phyloP scores from a whole-genome alignment of 306 rosid genomes.

The Corylus americana region DNA sequence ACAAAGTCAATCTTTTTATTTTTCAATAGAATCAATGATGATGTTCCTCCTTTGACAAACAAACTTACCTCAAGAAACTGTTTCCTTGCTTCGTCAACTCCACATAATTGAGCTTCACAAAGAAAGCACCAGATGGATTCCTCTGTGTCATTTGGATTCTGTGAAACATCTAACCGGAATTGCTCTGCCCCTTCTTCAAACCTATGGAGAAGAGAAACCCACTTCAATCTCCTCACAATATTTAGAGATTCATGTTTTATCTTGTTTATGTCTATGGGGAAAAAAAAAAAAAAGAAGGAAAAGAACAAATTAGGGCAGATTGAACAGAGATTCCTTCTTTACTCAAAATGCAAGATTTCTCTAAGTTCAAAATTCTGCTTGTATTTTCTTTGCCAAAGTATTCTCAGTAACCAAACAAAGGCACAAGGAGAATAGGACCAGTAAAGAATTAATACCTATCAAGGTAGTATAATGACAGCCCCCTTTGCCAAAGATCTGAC shows the following conservation, averaged over 20 bases:
- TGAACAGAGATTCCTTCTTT: background rate
- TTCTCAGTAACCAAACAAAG: slow-evolving; percentile 9
- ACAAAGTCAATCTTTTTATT: slow-evolving; percentile 6
- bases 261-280: background rate
- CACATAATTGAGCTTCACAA: slow-evolving; percentile 87
- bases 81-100: slow-evolving; percentile 72
- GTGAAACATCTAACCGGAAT: slow-evolving; percentile 91
- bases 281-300: background rate
- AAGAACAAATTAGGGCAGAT: background rate
- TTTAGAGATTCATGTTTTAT: background rate
- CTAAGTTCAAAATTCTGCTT: background rate
- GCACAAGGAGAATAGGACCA: background rate
- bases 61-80: slow-evolving; percentile 73
- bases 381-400: background rate
- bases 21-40: background rate
- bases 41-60: background rate
- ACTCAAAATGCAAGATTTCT: background rate
- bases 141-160: slow-evolving; percentile 89
- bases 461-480: slow-evolving; percentile 81
- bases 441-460: slow-evolving; percentile 54
- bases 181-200: slow-evolving; percentile 93
- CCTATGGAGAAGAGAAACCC: slow-evolving; percentile 36
- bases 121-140: slow-evolving; percentile 96
- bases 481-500: slow-evolving; percentile 99
- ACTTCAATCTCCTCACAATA: slow-evolving; percentile 16